Percentiles rank a stretch among this genome's conserved stretches.
Conservation (phyloP, 495 filamentous ascomycete species). For the Stereocaulon alpinum region DNA sequence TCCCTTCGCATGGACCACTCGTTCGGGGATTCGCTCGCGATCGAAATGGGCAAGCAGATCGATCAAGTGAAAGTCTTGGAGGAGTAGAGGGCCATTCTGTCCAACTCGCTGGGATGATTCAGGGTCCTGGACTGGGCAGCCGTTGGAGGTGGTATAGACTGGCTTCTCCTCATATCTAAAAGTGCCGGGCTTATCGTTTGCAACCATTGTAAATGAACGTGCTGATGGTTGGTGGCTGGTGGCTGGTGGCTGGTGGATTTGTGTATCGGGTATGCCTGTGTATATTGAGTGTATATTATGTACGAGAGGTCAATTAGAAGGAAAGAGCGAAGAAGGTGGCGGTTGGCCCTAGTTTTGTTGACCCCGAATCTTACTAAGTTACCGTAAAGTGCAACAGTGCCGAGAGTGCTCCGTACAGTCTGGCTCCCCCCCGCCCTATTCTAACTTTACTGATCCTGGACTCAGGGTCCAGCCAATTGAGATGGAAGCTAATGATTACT, state of each 20-base stretch:
- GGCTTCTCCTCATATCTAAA: constrained; percentile 49
- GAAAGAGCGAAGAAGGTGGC: neutral
- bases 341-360: neutral
- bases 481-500: neutral
- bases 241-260: neutral
- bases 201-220: constrained; percentile 28
- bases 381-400: no score
- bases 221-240: no score
- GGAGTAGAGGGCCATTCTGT: constrained; percentile 50
- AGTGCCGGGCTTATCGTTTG: constrained; percentile 37
- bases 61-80: constrained; percentile 47
- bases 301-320: neutral
- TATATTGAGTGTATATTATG: neutral
- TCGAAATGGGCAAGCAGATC: constrained; percentile 43
- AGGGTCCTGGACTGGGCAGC: constrained; percentile 44
- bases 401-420: no score
- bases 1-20: constrained; percentile 55
- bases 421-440: neutral
- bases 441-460: no score
- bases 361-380: neutral
- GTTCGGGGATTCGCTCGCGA: constrained; percentile 34
- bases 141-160: constrained; percentile 53
- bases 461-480: neutral
- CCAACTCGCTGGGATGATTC: constrained; percentile 50
- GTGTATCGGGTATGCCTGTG: neutral